Percentiles rank a stretch among this genome's conserved stretches.
phyloP scores from a whole-genome alignment of 371 early-diverging fungal species.

The Lichtheimia ornata region DNA sequence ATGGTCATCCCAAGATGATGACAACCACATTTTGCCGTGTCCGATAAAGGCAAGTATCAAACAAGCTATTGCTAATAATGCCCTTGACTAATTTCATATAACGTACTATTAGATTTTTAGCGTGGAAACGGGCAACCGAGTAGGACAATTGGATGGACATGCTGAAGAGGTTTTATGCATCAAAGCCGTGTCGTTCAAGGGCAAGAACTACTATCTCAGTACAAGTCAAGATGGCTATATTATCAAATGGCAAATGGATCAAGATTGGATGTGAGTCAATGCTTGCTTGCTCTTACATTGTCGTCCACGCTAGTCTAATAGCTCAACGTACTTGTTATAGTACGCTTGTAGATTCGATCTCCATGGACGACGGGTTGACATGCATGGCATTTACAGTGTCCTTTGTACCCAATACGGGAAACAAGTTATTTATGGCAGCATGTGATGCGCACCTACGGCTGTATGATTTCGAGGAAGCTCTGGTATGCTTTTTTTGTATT shows the following conservation, averaged over 20 bases:
- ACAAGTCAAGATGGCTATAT: conserved; percentile 94
- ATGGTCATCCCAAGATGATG: conserved; percentile 87
- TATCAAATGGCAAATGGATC: conserved; percentile 80
- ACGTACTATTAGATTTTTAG: conserved; percentile 66
- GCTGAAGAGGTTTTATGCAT: conserved; percentile 85
- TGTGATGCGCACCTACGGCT: conserved; percentile 83
- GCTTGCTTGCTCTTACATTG: background rate
- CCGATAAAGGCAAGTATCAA: conserved; percentile 66
- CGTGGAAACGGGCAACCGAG: conserved; percentile 67
- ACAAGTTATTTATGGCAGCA: conserved; percentile 87
- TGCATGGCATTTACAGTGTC: conserved; percentile 95
- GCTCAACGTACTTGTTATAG: conserved; percentile 18
- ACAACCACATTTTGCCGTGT: conserved; percentile 89
- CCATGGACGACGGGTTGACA: conserved; percentile 82
- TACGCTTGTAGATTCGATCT: conserved; percentile 54
- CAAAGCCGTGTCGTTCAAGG: conserved; percentile 72
- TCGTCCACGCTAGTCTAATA: background rate
- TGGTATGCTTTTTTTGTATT: conserved; percentile 38
- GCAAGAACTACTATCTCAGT: conserved; percentile 76
- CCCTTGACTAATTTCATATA: background rate
- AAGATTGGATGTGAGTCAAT: conserved; percentile 65
- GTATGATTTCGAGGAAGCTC: conserved; percentile 84
- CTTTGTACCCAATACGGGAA: conserved; percentile 89
- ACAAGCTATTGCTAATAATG: background rate
- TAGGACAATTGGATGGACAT: conserved; percentile 76